A percentile compares a stretch with the other conserved stretches of the same genome.
phyloP scores from a whole-genome alignment of 2,329 filamentous ascomycete species.

The Sordariomycetes sp. region DNA sequence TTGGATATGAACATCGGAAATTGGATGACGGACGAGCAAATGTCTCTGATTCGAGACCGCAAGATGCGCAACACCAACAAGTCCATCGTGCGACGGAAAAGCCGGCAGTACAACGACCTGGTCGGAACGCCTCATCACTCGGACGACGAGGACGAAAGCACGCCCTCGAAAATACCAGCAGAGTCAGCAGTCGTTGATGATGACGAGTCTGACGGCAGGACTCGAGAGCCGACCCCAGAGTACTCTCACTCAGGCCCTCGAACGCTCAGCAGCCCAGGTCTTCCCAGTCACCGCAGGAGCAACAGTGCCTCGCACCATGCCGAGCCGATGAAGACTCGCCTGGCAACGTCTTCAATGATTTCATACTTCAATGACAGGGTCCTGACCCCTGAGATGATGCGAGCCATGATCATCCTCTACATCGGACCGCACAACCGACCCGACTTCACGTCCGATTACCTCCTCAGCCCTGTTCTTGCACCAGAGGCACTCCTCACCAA shows the following conservation, averaged over 20 bases:
- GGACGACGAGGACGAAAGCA: constrained; percentile 55
- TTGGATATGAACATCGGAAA: constrained; percentile 97
- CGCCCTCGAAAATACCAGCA: neutral
- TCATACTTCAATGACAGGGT: constrained; percentile 97
- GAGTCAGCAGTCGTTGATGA: neutral
- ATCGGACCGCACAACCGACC: constrained; percentile 89
- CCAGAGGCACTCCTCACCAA: constrained; percentile 72
- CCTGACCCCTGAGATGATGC: constrained; percentile 95
- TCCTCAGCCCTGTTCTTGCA: constrained; percentile 82
- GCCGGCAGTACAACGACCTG: constrained; percentile 76
- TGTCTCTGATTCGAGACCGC: constrained; percentile 84
- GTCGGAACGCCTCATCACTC: constrained; percentile 77
- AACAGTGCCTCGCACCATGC: constrained; percentile 38
- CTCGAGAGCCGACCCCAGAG: constrained; percentile 31
- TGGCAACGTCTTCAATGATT: constrained; percentile 94
- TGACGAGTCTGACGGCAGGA: neutral
- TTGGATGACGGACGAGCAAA: constrained; percentile 99
- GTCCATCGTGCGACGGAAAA: constrained; percentile 73
- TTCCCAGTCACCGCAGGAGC: neutral
- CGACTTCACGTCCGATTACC: constrained; percentile 84
- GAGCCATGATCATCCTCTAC: constrained; percentile 97
- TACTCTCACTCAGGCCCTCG: constrained; percentile 38
- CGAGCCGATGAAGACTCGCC: constrained; percentile 64
- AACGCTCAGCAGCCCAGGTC: constrained; percentile 10
- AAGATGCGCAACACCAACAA: constrained; percentile 69